phyloP scores from a whole-genome alignment of 2,329 filamentous ascomycete genomes.

The Gnomoniopsis smithogilvyi region DNA sequence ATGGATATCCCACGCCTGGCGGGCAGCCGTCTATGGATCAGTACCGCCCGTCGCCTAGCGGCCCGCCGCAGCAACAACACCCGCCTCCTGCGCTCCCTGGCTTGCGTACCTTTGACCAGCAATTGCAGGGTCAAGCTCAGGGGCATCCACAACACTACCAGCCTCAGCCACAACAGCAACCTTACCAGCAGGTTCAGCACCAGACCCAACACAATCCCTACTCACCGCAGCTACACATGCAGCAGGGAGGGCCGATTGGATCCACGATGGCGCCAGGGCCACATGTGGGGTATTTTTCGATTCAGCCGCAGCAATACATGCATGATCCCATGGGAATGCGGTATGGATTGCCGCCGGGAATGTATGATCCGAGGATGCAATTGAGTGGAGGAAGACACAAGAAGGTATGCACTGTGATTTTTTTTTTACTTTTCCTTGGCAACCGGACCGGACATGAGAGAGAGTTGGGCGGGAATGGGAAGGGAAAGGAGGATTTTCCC shows the following conservation, averaged over 20 bases:
- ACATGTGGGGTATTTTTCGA: slow-evolving; percentile 42
- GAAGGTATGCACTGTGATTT: slow-evolving; percentile 45
- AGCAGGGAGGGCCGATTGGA: slow-evolving; percentile 32
- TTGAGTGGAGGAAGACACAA: slow-evolving; percentile 50
- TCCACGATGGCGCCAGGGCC: slow-evolving; percentile 34
- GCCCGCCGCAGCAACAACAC: slow-evolving; percentile 12
- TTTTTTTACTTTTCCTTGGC: slow-evolving; percentile 3
- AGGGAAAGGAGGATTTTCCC: neutral
- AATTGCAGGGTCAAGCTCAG: slow-evolving; percentile 23
- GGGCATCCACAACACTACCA: too few relatives aligned
- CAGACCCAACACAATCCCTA: slow-evolving; percentile 18
- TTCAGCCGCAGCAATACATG: slow-evolving; percentile 40
- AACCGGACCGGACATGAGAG: neutral
- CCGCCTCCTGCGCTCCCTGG: slow-evolving; percentile 22
- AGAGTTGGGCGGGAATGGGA: neutral
- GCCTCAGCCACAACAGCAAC: neutral
- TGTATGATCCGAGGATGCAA: slow-evolving; percentile 43
- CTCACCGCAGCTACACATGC: slow-evolving; percentile 24
- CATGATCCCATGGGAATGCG: slow-evolving; percentile 40
- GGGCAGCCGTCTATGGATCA: slow-evolving; percentile 19
- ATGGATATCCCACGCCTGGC: slow-evolving; percentile 16
- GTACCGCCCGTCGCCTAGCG: slow-evolving; percentile 20
- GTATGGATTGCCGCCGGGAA: slow-evolving; percentile 41
- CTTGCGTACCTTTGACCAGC: slow-evolving; percentile 24
- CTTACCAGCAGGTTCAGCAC: slow-evolving; percentile 12